Conservation (phyloP, 805 yeast genomes). For the Alloascoidea hylecoeti region DNA sequence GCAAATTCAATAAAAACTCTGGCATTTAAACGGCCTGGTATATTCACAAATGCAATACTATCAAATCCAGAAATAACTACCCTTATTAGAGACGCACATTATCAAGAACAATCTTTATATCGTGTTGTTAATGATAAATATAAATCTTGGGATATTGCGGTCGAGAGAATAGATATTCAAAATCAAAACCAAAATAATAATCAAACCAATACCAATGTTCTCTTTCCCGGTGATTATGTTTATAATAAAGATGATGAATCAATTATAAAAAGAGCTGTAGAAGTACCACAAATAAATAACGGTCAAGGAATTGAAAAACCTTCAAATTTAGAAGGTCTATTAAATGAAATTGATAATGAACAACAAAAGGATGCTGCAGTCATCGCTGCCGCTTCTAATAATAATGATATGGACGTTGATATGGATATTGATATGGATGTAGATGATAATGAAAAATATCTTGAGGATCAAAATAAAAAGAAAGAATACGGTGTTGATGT, state of each 20-base stretch:
- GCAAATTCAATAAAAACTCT: slow-evolving; percentile 25
- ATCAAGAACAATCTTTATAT: slow-evolving; percentile 35
- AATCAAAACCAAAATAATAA: slow-evolving; percentile 12
- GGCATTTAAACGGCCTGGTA: slow-evolving; percentile 42
- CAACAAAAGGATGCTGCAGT: slow-evolving; percentile 14
- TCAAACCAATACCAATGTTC: slow-evolving; percentile 14
- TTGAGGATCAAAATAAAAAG: slow-evolving; percentile 17
- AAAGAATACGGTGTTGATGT: slow-evolving; percentile 24
- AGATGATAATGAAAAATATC: slow-evolving; percentile 7
- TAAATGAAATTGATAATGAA: not conserved
- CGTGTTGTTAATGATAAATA: slow-evolving; percentile 23
- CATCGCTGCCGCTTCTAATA: slow-evolving; percentile 2
- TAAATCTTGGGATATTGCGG: slow-evolving; percentile 6
- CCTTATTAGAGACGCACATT: slow-evolving; percentile 45
- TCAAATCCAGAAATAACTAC: slow-evolving; percentile 36
- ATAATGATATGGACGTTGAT: slow-evolving; percentile 3
- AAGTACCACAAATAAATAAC: too few species aligned
- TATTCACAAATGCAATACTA: slow-evolving; percentile 50
- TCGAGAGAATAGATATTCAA: slow-evolving; percentile 17
- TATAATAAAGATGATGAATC: not conserved
- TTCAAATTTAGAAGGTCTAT: too few species aligned
- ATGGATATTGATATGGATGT: slow-evolving; percentile 3
- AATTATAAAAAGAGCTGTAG: slow-evolving; percentile 1
- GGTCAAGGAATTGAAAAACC: too few species aligned
- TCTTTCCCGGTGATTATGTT: slow-evolving; percentile 2